Evolutionary conservation across 495 filamentous ascomycete species (phyloP).

Genomic region (Xylaria palmicola): DNA sequence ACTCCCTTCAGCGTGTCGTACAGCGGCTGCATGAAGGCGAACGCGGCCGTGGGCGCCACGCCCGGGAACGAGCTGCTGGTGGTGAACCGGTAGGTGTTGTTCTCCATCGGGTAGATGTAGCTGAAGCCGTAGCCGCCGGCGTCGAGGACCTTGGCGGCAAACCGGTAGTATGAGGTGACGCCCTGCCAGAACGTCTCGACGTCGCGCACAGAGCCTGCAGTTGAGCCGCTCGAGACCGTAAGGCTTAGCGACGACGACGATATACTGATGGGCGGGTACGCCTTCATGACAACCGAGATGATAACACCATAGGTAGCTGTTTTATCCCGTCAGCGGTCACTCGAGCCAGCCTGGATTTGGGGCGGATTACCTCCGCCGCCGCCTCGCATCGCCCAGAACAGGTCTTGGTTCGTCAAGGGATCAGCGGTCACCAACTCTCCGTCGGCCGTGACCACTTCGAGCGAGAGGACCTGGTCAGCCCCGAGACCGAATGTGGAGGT

Average conservation of each 20-base stretch:
- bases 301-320: conserved; percentile 47
- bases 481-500: conserved; percentile 54
- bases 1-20: conserved; percentile 28
- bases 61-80: conserved; percentile 29
- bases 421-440: conserved; percentile 48
- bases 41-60: conserved; percentile 16
- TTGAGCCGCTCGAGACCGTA: conserved; percentile 31
- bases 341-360: conserved; percentile 62
- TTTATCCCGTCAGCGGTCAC: not conserved
- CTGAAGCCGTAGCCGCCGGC: conserved; percentile 48
- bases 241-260: conserved; percentile 35
- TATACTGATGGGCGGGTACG: conserved; percentile 25
- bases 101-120: conserved; percentile 29
- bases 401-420: conserved; percentile 44
- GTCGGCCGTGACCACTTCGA: conserved; percentile 53
- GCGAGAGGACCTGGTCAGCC: conserved; percentile 59
- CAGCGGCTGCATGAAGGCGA: conserved; percentile 34
- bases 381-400: conserved; percentile 62
- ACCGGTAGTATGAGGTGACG: conserved; percentile 41
- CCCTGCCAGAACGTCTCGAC: conserved; percentile 52
- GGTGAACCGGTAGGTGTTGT: conserved; percentile 31
- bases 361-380: conserved; percentile 49
- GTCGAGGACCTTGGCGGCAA: conserved; percentile 38
- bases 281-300: conserved; percentile 42
- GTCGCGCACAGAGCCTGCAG: conserved; percentile 10